These are phyloP conservation scores for Porpolomopsis calyptriformis DNA, from an alignment of 768 basidiomycete genomes.

Conservation along the genomic window DNA sequence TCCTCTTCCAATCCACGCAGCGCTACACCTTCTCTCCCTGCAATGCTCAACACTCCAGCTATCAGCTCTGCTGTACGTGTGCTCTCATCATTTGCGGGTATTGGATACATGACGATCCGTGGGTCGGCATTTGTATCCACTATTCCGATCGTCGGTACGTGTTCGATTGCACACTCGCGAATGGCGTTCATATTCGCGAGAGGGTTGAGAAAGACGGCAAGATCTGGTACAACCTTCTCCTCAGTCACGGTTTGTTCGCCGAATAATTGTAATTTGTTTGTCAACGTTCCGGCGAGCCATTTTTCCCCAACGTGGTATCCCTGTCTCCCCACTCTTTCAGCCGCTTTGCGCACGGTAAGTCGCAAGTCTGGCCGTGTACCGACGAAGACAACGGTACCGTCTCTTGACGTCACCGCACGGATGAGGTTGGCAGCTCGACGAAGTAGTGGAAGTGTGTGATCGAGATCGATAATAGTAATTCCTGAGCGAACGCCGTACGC, in stretches of 20 bases:
- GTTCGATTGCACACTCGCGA: slow-evolving; percentile 79
- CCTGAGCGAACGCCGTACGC: slow-evolving; percentile 87
- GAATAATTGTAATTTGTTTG: slow-evolving; percentile 72
- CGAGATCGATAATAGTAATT: slow-evolving; percentile 88
- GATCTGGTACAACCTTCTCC: slow-evolving; percentile 65
- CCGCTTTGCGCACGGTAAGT: slow-evolving; percentile 65
- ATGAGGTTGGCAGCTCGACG: slow-evolving; percentile 85
- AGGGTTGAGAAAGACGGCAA: slow-evolving; percentile 87
- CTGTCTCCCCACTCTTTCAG: slow-evolving; percentile 68
- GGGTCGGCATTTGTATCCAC: slow-evolving; percentile 96
- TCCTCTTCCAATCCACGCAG: slow-evolving; percentile 28
- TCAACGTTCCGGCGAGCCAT: slow-evolving; percentile 94
- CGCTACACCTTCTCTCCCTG: slow-evolving; percentile 63
- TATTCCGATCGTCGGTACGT: slow-evolving; percentile 90
- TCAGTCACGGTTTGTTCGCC: slow-evolving; percentile 42
- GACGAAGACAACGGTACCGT: slow-evolving; percentile 82
- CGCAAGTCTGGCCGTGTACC: slow-evolving; percentile 78
- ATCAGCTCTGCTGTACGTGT: slow-evolving; percentile 84
- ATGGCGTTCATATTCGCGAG: slow-evolving; percentile 76
- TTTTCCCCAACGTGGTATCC: slow-evolving; percentile 78
- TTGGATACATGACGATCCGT: slow-evolving; percentile 93
- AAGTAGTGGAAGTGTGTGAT: slow-evolving; percentile 84
- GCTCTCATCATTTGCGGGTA: slow-evolving; percentile 97
- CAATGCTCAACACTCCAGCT: slow-evolving; percentile 81
- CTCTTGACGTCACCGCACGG: slow-evolving; percentile 66